Base-by-base conservation (phyloP, 1,284 basidiomycete genomes). In the Mycena citricolor region DNA sequence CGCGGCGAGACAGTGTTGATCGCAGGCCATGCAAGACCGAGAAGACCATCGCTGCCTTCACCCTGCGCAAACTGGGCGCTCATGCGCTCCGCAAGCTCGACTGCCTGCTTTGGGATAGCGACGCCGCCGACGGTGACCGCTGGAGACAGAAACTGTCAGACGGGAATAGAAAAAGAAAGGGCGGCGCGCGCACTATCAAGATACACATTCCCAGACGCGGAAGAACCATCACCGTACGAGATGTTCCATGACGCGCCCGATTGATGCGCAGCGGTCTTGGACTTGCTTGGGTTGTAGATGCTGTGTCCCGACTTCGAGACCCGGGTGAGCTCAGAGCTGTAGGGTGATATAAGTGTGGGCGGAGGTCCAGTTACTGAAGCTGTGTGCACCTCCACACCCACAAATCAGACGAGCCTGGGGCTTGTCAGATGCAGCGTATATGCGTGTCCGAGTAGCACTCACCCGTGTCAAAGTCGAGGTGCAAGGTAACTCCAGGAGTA, bases 351-450 rank as follows among this genome's bases (percentile, higher is more conserved):
- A 2, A 29, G 20, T 29, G 20, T 14, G 19, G 34, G 13, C 2
- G 17, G 24, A 30, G 12, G 33, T 4, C 22, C 16, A 41, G n/a
- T n/a, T n/a, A n/a, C n/a, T n/a, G n/a, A n/a, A n/a, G n/a, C n/a
- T n/a, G n/a, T n/a, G n/a, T 38, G 17, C 13, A 52, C 50, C 50
- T 52, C 51, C 51, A 52, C 13, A 52, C 51, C 51, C 51, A 52
- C 26, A 52, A 42, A 28, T 52, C 44, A 5, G 45, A 49, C 35
- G 8, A 29, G 13, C 39, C 21, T n/a, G 12, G 19, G 12, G 16
- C n/a, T n/a, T n/a, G n/a, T n/a, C n/a, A n/a, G n/a, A n/a, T n/a
- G n/a, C n/a, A n/a, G n/a, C n/a, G n/a, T n/a, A n/a, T n/a, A n/a
- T n/a, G n/a, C n/a, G n/a, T n/a, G n/a, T n/a, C n/a, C n/a, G n/a